Percentiles rank a stretch among this genome's conserved stretches.
Conservation (phyloP, 192 early-diverging fungal species). For the Spinellus fusiger region DNA sequence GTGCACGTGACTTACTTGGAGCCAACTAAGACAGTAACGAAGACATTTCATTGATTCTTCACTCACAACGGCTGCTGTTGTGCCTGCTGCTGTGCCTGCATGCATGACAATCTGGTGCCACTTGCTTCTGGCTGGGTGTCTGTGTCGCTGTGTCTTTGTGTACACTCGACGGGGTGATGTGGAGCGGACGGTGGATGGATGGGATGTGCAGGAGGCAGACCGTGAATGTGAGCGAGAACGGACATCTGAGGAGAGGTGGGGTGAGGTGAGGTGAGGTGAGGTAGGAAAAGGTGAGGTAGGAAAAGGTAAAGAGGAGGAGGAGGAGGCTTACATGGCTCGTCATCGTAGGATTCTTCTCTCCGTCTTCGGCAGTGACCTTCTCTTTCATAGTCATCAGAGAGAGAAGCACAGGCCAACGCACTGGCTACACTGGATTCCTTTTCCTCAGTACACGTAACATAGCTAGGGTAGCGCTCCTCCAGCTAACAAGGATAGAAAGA, state of each 20-base stretch:
- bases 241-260: too few relatives aligned
- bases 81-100: constrained; percentile 52
- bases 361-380: constrained; percentile 5
- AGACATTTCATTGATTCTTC: constrained; percentile 86
- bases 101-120: constrained; percentile 62
- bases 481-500: constrained; percentile 5
- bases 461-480: constrained; percentile 26
- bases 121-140: constrained; percentile 29
- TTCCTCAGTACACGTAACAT: constrained; percentile 23
- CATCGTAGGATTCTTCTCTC: constrained; percentile 13
- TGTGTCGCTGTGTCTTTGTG: constrained; percentile 13
- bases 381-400: constrained; percentile 13
- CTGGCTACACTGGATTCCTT: constrained; percentile 26
- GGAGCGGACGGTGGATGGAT: constrained; percentile 27
- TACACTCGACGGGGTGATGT: constrained; percentile 26
- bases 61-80: constrained; percentile 73
- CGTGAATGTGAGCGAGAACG: background rate
- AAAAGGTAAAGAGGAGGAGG: too few relatives aligned
- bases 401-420: constrained; percentile 33
- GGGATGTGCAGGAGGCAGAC: constrained; percentile 22
- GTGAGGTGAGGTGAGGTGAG: too few relatives aligned
- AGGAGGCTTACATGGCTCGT: constrained; percentile 5
- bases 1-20: constrained; percentile 42
- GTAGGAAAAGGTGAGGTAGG: background rate
- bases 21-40: constrained; percentile 84